phyloP scores from a whole-genome alignment of 306 rosid species.

The Prinsepia uniflora region DNA sequence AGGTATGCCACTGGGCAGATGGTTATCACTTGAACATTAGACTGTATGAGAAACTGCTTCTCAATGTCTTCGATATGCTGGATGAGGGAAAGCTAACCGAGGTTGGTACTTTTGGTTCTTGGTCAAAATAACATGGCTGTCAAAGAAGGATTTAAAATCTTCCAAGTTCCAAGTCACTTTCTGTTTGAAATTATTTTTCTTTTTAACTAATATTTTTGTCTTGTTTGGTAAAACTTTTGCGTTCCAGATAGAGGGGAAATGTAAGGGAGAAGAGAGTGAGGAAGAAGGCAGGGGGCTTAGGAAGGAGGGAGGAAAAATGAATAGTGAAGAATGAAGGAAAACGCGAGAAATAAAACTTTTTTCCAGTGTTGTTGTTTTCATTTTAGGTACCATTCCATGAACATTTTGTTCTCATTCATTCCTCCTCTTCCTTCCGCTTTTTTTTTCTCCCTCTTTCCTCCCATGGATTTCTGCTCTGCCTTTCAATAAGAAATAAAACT shows the following conservation, averaged over 20 bases:
- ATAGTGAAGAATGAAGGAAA: not conserved
- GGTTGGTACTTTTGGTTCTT: conserved; percentile 54
- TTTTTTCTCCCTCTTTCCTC: not conserved
- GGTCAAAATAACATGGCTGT: conserved; percentile 18
- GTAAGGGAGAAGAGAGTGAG: not conserved
- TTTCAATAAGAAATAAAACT: not conserved
- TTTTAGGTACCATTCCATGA: not conserved
- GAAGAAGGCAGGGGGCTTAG: not conserved
- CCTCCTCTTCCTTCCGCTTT: not conserved
- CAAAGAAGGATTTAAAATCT: conserved; percentile 21
- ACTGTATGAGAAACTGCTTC: conserved; percentile 87
- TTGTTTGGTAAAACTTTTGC: not conserved
- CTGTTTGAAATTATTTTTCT: not conserved
- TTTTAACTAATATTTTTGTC: not conserved
- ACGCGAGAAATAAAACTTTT: not conserved
- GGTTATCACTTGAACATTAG: conserved; percentile 88
- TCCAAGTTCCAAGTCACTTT: not conserved
- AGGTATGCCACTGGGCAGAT: conserved; percentile 99
- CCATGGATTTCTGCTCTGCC: not conserved
- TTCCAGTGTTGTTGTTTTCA: not conserved
- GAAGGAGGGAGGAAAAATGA: not conserved
- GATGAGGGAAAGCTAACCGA: conserved; percentile 93
- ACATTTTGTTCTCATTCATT: not conserved
- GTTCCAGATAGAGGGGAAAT: not conserved
- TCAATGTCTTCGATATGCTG: conserved; percentile 90